Evolutionary conservation across 306 rosid genomes (phyloP), one percentile per base, ranked within the genome.

Genomic region (Leucaena leucocephala): DNA sequence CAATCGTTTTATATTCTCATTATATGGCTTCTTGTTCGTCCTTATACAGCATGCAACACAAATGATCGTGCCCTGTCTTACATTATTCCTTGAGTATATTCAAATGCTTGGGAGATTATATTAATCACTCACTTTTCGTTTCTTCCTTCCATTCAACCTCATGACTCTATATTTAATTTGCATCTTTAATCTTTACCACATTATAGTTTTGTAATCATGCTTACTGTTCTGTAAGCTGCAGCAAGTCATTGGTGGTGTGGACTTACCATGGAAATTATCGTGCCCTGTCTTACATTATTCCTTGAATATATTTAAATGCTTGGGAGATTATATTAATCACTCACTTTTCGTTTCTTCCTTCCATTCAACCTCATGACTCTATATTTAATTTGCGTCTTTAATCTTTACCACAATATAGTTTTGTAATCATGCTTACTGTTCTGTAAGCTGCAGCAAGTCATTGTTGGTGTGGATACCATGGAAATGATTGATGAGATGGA

Each of bases 241-340:
- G 98, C 98, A 94, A 94, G 92, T 89, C 66, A 89, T 94, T 87
- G 87, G 92, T 77, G 98, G 98, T 75, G 81, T 94, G 80, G 94
- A 92, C 27, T 27, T 82, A 76, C 98, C 69, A 86, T 72, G 91
- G 97, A 91, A 84, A 92, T 94, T 93, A 52, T 6, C 22, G 5
- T 17, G 3, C 58, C 58, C 58, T 16, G 5, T 52, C 22, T 52
- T 52, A 52, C 19, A 52, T 52, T 17, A 4, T 15, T 5, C 58
- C 58, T 16, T 16, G 21, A 17, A 2, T 52, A 52, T 52, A 17
- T 52, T 52, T 22, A 52, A 52, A 52, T 52, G 58, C 58, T 17
- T 52, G 58, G 58, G 22, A 52, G 58, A 52, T 52, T 52, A 15
- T 52, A 52, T 52, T 16, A 52, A 52, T 52, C 21, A 50, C 8